Evolutionary conservation across 2,329 filamentous ascomycete genomes (phyloP).

Genomic region (Fusarium sp.): DNA sequence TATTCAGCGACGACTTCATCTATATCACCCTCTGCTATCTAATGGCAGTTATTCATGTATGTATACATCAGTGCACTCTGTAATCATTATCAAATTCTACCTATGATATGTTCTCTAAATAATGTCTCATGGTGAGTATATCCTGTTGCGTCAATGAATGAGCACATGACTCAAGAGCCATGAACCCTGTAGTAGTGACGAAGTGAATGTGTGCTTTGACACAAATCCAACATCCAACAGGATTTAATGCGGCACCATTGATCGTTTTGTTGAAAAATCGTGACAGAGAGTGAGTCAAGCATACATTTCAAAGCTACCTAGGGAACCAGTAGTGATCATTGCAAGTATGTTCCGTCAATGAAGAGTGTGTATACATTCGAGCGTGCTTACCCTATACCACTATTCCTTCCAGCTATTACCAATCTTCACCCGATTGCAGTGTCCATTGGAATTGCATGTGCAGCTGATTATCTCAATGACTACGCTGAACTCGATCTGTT

Average conservation of each 20-base stretch:
- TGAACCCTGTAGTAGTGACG: conserved; percentile 19
- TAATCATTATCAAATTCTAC: not conserved
- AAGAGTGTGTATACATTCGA: not conserved
- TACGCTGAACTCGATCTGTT: no score
- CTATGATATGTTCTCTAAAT: not conserved
- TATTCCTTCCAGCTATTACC: not conserved
- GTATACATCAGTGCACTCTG: not conserved
- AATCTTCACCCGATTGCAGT: not conserved
- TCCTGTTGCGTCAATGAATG: not conserved
- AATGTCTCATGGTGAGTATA: not conserved
- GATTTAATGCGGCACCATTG: not conserved
- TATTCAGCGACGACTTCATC: not conserved
- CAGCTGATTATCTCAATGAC: not conserved
- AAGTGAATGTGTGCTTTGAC: conserved; percentile 26
- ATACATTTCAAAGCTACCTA: not conserved
- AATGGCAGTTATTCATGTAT: not conserved
- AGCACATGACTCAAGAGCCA: conserved; percentile 27
- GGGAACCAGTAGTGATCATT: not conserved
- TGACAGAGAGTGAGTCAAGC: not conserved
- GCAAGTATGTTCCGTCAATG: not conserved
- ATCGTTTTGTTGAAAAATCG: not conserved
- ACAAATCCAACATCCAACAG: not conserved
- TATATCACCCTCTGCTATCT: not conserved
- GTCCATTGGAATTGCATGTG: not conserved
- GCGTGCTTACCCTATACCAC: not conserved